Evolutionary conservation across 2,329 filamentous ascomycete genomes (phyloP).

Genomic region (Xylariaceae sp.): DNA sequence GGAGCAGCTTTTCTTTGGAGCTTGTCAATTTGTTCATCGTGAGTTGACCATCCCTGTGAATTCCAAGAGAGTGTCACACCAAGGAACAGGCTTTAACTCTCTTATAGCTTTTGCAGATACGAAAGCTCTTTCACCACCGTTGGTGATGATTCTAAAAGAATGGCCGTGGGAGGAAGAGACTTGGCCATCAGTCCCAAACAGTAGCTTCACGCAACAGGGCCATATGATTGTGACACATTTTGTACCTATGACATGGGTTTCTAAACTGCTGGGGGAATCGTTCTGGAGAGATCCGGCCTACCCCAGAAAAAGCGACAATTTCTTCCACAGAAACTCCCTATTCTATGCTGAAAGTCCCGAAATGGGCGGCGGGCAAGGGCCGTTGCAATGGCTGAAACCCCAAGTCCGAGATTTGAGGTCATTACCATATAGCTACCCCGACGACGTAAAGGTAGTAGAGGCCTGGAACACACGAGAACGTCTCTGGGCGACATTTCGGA

Average conservation of each 20-base stretch:
- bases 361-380: too few relatives aligned
- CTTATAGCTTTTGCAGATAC: too few relatives aligned
- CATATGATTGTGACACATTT: not conserved
- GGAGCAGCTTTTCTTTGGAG: constrained; percentile 8
- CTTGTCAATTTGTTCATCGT: not conserved
- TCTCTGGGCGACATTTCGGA: too few relatives aligned
- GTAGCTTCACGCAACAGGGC: too few relatives aligned
- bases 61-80: too few relatives aligned
- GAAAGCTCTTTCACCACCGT: too few relatives aligned
- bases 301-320: constrained; percentile 8
- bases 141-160: too few relatives aligned
- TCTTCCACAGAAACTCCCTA: not conserved
- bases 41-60: too few relatives aligned
- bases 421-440: not conserved
- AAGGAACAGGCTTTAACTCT: too few relatives aligned
- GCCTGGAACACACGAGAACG: not conserved
- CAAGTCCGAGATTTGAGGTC: not conserved
- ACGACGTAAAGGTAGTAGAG: not conserved
- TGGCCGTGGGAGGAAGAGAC: too few relatives aligned
- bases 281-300: constrained; percentile 4
- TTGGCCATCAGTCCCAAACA: too few relatives aligned
- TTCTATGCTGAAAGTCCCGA: not conserved
- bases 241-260: not conserved
- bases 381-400: too few relatives aligned
- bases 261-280: not conserved